Conservation (phyloP, 1,284 basidiomycete species). For the Leccinum subrobustum region DNA sequence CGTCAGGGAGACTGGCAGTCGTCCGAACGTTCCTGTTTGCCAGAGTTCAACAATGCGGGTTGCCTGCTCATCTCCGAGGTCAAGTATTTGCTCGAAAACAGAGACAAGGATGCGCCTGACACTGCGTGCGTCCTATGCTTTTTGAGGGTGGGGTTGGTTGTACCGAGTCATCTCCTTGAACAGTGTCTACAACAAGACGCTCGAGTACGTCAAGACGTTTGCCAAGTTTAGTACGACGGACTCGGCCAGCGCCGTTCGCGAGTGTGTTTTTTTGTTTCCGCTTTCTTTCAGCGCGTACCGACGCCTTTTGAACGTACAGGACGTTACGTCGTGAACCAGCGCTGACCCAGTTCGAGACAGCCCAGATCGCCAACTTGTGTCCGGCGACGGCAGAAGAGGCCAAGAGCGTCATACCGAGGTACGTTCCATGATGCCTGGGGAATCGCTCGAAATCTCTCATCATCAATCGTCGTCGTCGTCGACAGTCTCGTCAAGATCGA, state of each 20-base stretch:
- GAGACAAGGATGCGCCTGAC: constrained; percentile 81
- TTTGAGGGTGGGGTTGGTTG: neutral
- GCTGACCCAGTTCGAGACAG: constrained; percentile 88
- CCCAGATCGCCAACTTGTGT: constrained; percentile 89
- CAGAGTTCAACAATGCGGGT: constrained; percentile 89
- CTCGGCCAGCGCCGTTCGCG: constrained; percentile 84
- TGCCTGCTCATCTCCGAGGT: constrained; percentile 91
- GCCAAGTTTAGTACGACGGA: constrained; percentile 88
- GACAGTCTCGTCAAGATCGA: constrained; percentile 77
- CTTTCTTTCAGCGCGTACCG: neutral
- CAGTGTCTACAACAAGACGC: constrained; percentile 90
- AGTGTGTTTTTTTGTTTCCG: constrained; percentile 44
- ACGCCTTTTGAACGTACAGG: constrained; percentile 35
- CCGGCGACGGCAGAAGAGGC: constrained; percentile 88
- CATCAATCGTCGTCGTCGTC: neutral
- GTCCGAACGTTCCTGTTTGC: neutral
- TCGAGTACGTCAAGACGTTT: constrained; percentile 90
- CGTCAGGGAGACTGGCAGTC: neutral
- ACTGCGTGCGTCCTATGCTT: constrained; percentile 58
- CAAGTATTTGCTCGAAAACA: constrained; percentile 83
- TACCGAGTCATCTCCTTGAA: neutral
- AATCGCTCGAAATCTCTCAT: neutral
- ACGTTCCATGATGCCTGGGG: neutral
- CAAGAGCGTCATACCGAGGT: constrained; percentile 90
- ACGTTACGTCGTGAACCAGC: constrained; percentile 73